These are phyloP conservation scores for Scenedesmus sp. DNA, from an alignment of 163 green algal species.

Conservation along the genomic window DNA sequence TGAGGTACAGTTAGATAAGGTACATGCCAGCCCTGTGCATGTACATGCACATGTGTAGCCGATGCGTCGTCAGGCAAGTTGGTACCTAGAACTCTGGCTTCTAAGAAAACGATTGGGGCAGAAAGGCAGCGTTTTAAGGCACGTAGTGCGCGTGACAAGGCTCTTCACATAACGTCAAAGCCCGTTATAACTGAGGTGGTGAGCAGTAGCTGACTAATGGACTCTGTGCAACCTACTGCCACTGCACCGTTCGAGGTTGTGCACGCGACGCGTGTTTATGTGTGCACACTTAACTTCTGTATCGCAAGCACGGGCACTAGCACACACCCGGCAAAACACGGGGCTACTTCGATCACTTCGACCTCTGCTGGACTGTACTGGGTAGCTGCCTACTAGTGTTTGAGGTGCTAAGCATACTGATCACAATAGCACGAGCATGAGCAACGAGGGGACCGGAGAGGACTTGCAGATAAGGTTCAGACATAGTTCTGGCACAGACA, in stretches of 20 bases:
- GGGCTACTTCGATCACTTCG: not conserved
- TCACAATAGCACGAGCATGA: conserved; percentile 11
- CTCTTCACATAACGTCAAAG: not conserved
- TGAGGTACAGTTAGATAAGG: not conserved
- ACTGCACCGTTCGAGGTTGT: not conserved
- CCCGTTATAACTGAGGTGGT: conserved; percentile 12
- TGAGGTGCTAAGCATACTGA: not conserved
- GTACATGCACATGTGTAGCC: too few species aligned
- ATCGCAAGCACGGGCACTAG: not conserved
- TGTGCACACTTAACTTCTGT: not conserved
- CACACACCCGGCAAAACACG: not conserved
- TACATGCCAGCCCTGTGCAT: not conserved
- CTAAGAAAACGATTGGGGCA: too few species aligned
- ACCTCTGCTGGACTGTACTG: not conserved
- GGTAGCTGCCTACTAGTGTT: not conserved
- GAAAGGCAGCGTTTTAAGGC: too few species aligned
- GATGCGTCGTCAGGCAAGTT: too few species aligned
- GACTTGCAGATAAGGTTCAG: conserved; percentile 49
- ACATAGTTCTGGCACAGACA: conserved; percentile 38
- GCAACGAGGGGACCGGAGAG: conserved; percentile 9
- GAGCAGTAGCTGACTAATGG: conserved; percentile 1
- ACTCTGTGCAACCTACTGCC: not conserved
- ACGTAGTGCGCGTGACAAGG: not conserved
- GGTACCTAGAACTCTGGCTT: too few species aligned
- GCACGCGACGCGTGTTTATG: not conserved